Base-by-base conservation (phyloP, 192 early-diverging fungal genomes). In the Allomyces javanicus region DNA sequence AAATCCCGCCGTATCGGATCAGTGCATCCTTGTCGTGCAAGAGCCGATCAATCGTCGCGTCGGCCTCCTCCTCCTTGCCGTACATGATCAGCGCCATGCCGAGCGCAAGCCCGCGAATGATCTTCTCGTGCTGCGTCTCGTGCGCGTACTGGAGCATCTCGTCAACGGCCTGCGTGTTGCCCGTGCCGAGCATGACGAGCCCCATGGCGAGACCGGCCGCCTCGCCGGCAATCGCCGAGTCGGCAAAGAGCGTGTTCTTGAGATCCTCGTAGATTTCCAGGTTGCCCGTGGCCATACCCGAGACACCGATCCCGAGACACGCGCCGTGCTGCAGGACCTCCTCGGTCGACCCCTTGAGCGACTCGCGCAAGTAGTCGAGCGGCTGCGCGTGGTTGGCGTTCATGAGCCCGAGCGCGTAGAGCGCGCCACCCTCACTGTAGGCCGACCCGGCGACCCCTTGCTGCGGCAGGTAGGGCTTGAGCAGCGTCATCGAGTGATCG, bases 61-160 rank as follows among this genome's bases (percentile, higher is more conserved):
- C 96, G 6, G 96, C 96, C 61, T 85, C 85, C 73, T 97, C 94
- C 75, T 97, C 93, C 70, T 85, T 86, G 19, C 92, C 96, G 74
- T 94, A 99, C 94, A 97, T 95, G 22, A 99, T 86, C 64, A 99
- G 72, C 0, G 94, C 85, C 64, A 99, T 89, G 63, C 96, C 95
- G 25, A 96, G 79, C 10, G 94, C 87, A 67, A 97, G 76, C 62
- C 94, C 92, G 44, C 96, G 90, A 66, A 99, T 97, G 68, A 97
- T 99, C 80, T 99, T 99, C 70, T 99, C 96, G 76, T 99, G 96
- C 73, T 93, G 91, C 7, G 96, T 99, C 67, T 97, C 95, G 68
- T 91, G 90, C 19, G 96, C 96, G 69, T 99, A 99, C 69, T 89
- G 86, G 33, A 97, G 77, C 94, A 99, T 96, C 67, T 94, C 94